Evolutionary conservation across 176 grass and related monocot species (phyloP), one percentile per base, ranked within the genome.

Genomic region (Olyra latifolia): DNA sequence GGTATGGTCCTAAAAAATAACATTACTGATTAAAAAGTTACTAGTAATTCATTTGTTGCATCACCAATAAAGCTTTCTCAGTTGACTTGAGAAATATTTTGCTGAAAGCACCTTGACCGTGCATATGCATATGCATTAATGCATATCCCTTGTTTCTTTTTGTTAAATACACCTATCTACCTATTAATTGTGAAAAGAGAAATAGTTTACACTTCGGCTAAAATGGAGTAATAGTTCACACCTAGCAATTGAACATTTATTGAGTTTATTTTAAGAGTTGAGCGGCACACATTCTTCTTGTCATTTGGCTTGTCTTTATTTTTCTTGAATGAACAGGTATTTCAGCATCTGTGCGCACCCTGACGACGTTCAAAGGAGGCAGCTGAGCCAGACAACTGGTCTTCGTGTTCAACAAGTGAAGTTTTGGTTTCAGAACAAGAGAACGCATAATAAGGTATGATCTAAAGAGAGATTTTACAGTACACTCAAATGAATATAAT

Each of bases 351-450:
- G 69, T 15, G 76, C 74, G 16, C 87, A 88, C 25, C 87, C 87
- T 22, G 70, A 57, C 45, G 76, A 88, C 1, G 15, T 7, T 1
- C 81, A 84, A 55, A 88, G 76, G 76, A 84, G 6, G 62, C 43
- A 52, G 9, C 41, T 90, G 41, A 57, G 66, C 44, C 23, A 42
- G 40, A 11, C 50, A 7, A 46, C 87, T 4, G 81, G 87, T 10
- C 81, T 88, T 28, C 0, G 8, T 0, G 5, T 62, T 10, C 43
- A 54, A 15, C 81, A 88, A 75, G 87, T 88, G 43, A 88, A 75
- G 55, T 88, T 88, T 69, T 88, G 87, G 87, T 88, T 88, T 77
- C 81, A 88, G 25, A 88, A 88, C 70, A 88, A 80, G 45, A 80
- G 87, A 50, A 88, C 87, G 0, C 69, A 88, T 17, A 22, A 84